These are phyloP conservation scores for Phialophora chinensis DNA, from an alignment of 2,329 filamentous ascomycete genomes.

Conservation along the genomic window DNA sequence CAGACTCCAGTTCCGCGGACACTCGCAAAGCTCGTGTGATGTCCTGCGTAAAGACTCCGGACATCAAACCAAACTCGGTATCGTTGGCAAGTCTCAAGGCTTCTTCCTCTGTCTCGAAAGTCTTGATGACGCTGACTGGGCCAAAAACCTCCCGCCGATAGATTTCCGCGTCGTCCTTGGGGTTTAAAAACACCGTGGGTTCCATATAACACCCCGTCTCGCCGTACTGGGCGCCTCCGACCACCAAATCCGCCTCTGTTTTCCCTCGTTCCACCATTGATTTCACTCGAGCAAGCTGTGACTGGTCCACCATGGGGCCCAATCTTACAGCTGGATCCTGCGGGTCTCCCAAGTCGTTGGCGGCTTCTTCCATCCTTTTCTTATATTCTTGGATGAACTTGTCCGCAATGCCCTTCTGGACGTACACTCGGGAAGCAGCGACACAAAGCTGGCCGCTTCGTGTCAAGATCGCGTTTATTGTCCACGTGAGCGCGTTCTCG, in stretches of 20 bases:
- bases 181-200: constrained; percentile 46
- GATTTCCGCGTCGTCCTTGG: constrained; percentile 44
- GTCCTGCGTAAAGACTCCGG: constrained; percentile 50
- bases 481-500: constrained; percentile 43
- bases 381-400: constrained; percentile 58
- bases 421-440: constrained; percentile 62
- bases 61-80: constrained; percentile 49
- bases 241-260: constrained; percentile 45
- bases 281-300: constrained; percentile 51
- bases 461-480: constrained; percentile 40
- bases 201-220: constrained; percentile 44
- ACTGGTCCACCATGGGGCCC: constrained; percentile 52
- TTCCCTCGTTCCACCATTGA: constrained; percentile 51
- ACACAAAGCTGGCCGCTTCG: constrained; percentile 45
- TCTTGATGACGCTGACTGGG: constrained; percentile 47
- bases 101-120: constrained; percentile 48
- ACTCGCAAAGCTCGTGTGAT: constrained; percentile 49
- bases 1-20: constrained; percentile 48
- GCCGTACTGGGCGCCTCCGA: neutral
- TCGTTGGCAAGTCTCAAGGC: constrained; percentile 47
- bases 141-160: constrained; percentile 51
- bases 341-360: constrained; percentile 62
- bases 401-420: constrained; percentile 66
- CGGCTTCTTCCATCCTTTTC: constrained; percentile 42
- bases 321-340: constrained; percentile 63